These are phyloP conservation scores for Trypanosoma cruzi DNA, from an alignment of 208 protist genomes.

Conservation along the genomic window DNA sequence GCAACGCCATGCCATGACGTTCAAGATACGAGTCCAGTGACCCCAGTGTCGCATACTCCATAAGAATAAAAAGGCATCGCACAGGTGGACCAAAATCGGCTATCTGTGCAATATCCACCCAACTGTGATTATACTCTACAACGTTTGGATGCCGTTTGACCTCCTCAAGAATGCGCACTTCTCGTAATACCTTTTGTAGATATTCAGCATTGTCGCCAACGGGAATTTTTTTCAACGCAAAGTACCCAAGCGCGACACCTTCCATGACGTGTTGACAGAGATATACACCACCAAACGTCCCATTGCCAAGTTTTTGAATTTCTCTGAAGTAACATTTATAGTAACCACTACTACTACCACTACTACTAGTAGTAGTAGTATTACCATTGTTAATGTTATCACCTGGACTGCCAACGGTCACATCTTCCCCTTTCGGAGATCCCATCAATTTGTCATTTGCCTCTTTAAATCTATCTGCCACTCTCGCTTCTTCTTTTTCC, in stretches of 20 bases:
- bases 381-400: too few relatives aligned
- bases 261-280: constrained; percentile 87
- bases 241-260: constrained; percentile 75
- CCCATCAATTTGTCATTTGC: neutral
- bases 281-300: constrained; percentile 88
- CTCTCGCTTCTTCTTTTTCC: too few relatives aligned
- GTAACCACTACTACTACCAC: constrained; percentile 53
- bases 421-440: neutral
- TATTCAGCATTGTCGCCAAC: constrained; percentile 84
- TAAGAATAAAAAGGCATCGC: constrained; percentile 89
- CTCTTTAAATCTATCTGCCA: neutral
- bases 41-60: constrained; percentile 89
- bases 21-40: constrained; percentile 86
- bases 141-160: constrained; percentile 88
- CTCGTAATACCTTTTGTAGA: constrained; percentile 74
- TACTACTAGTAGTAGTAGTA: too few relatives aligned
- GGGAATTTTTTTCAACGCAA: constrained; percentile 93
- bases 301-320: constrained; percentile 79
- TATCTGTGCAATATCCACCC: constrained; percentile 80
- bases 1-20: constrained; percentile 62
- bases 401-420: neutral
- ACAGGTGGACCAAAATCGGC: constrained; percentile 91
- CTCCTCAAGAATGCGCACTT: constrained; percentile 87
- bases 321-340: constrained; percentile 87
- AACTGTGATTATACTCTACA: constrained; percentile 92